A percentile compares a stretch with the other conserved stretches of the same genome.
Evolutionary conservation across 2,329 filamentous ascomycete genomes (phyloP).

Genomic region (Penicillium fuscoglaucum): DNA sequence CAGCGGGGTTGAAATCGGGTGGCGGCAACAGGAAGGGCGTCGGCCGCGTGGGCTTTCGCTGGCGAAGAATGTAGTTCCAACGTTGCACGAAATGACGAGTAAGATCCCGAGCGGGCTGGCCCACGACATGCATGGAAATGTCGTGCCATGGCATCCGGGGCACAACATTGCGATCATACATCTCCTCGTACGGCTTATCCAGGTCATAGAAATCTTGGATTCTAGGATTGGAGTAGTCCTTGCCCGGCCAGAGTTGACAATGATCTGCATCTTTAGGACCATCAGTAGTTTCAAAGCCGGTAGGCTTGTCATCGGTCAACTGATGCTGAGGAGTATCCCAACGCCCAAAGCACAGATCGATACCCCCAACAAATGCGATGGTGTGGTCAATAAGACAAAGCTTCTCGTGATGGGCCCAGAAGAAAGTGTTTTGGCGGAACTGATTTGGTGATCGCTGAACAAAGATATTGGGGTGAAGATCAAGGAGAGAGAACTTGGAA

Average conservation of each 20-base stretch:
- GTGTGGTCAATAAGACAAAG: slow-evolving; percentile 96
- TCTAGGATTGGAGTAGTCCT: slow-evolving; percentile 96
- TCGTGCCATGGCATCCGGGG: slow-evolving; percentile 99
- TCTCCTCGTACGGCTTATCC: slow-evolving; percentile 94
- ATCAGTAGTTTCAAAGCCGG: slow-evolving; percentile 80
- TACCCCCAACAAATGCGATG: slow-evolving; percentile 90
- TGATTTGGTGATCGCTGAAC: slow-evolving; percentile 96
- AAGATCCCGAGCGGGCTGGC: slow-evolving; percentile 89
- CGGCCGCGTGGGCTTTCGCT: slow-evolving; percentile 87
- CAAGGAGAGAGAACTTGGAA: slow-evolving; percentile 92
- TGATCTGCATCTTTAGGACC: slow-evolving; percentile 83
- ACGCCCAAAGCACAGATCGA: slow-evolving; percentile 93
- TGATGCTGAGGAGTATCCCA: slow-evolving; percentile 97
- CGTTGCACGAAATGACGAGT: slow-evolving; percentile 95
- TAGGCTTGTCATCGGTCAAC: slow-evolving; percentile 88
- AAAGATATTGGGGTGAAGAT: slow-evolving; percentile 93
- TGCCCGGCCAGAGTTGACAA: slow-evolving; percentile 94
- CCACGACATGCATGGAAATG: slow-evolving; percentile 95
- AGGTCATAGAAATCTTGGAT: slow-evolving; percentile 93
- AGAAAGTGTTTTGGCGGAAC: slow-evolving; percentile 98
- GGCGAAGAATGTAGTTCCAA: slow-evolving; percentile 95
- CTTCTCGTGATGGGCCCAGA: slow-evolving; percentile 98
- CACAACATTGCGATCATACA: slow-evolving; percentile 89
- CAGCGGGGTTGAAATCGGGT: slow-evolving; percentile 82
- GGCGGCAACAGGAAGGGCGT: slow-evolving; percentile 91